Evolutionary conservation across 2,329 filamentous ascomycete genomes (phyloP).

Genomic region (Cordyceps fumosorosea): DNA sequence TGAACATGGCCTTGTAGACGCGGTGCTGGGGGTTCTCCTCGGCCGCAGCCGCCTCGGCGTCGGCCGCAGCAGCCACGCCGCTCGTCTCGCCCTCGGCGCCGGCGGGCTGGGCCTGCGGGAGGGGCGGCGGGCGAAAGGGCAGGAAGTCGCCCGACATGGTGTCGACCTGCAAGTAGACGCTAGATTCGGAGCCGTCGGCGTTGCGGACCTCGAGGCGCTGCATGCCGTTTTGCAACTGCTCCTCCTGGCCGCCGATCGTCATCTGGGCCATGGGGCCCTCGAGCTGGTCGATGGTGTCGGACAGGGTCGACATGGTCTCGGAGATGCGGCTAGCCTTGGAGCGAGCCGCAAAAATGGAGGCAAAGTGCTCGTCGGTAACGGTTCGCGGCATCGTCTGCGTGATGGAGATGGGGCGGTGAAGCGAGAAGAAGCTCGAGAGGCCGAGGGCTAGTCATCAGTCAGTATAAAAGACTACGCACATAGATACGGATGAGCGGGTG

Average conservation of each 20-base stretch:
- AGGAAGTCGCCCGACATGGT: slow-evolving; percentile 63
- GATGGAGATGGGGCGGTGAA: slow-evolving; percentile 89
- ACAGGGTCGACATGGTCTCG: slow-evolving; percentile 63
- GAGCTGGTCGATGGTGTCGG: slow-evolving; percentile 51
- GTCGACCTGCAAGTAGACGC: slow-evolving; percentile 60
- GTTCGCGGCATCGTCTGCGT: slow-evolving; percentile 70
- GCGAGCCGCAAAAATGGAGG: slow-evolving; percentile 68
- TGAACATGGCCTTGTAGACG: slow-evolving; percentile 58
- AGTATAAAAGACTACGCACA: slow-evolving; percentile 11
- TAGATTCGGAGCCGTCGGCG: slow-evolving; percentile 50
- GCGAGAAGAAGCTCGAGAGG: slow-evolving; percentile 89
- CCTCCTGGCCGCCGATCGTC: slow-evolving; percentile 37
- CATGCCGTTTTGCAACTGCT: slow-evolving; percentile 39
- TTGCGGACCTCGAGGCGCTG: slow-evolving; percentile 47
- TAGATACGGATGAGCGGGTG: not conserved
- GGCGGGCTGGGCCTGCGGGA: slow-evolving; percentile 54
- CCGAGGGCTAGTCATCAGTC: slow-evolving; percentile 61
- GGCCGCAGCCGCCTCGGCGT: slow-evolving; percentile 27
- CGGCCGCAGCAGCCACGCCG: slow-evolving; percentile 30
- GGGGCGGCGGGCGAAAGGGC: slow-evolving; percentile 80
- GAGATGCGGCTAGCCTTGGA: slow-evolving; percentile 44
- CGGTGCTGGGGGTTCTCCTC: slow-evolving; percentile 41
- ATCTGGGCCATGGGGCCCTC: slow-evolving; percentile 52
- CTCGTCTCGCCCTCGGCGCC: slow-evolving; percentile 24
- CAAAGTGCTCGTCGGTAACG: slow-evolving; percentile 69